These are phyloP conservation scores for Suillus lakei DNA, from an alignment of 768 basidiomycete genomes.

Conservation along the genomic window DNA sequence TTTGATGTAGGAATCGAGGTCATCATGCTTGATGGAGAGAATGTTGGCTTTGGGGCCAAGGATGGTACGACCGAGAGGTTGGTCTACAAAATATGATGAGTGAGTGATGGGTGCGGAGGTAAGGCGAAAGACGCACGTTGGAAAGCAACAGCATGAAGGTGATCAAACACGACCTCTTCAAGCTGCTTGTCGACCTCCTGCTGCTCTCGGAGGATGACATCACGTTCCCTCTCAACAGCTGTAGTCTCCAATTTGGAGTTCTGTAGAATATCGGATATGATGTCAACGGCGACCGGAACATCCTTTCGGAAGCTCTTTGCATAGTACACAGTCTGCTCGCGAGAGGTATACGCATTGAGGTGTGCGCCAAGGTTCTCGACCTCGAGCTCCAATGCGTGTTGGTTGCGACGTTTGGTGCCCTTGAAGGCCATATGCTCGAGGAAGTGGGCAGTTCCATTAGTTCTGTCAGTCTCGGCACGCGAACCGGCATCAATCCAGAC, in stretches of 20 bases:
- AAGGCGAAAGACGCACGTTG: slow-evolving; percentile 69
- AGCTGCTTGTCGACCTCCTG: slow-evolving; percentile 99
- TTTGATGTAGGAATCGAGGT: slow-evolving; percentile 90
- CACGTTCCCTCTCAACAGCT: slow-evolving; percentile 94
- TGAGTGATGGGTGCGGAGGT: slow-evolving; percentile 9
- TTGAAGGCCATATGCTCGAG: slow-evolving; percentile 99
- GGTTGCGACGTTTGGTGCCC: slow-evolving; percentile 87
- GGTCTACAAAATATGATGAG: slow-evolving; percentile 53
- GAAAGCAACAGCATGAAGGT: slow-evolving; percentile 96
- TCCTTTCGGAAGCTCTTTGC: slow-evolving; percentile 99
- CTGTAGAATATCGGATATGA: slow-evolving; percentile 97
- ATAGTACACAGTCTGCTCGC: slow-evolving; percentile 99
- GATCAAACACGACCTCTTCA: slow-evolving; percentile 99
- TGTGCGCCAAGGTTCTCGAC: slow-evolving; percentile 98
- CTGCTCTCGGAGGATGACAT: slow-evolving; percentile 96
- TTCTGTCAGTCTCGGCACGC: slow-evolving; percentile 93
- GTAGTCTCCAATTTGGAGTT: slow-evolving; percentile 89
- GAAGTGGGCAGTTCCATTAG: slow-evolving; percentile 97
- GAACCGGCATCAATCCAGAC: slow-evolving; percentile 99
- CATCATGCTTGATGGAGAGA: slow-evolving; percentile 89
- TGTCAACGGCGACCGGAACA: slow-evolving; percentile 88
- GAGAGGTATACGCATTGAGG: slow-evolving; percentile 96
- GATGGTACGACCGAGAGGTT: slow-evolving; percentile 95
- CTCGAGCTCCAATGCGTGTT: slow-evolving; percentile 92
- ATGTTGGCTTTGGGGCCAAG: slow-evolving; percentile 97